phyloP scores from a whole-genome alignment of 2,329 filamentous ascomycete genomes.

The Corynespora cassiicola region DNA sequence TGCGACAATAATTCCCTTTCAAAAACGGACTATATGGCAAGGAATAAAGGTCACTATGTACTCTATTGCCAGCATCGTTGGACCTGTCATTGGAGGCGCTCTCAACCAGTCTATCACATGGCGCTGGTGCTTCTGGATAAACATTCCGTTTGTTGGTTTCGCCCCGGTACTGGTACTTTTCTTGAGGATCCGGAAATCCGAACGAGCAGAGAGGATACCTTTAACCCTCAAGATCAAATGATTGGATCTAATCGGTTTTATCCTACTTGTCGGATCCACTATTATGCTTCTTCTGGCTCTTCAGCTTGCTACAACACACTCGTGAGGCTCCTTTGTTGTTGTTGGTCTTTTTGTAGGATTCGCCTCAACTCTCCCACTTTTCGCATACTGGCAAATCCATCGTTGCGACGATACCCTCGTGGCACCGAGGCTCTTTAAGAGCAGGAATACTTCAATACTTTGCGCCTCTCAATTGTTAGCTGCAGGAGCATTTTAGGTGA shows the following conservation, averaged over 20 bases:
- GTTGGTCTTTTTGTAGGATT: constrained; percentile 22
- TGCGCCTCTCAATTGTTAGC: constrained; percentile 31
- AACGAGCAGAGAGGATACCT: background rate
- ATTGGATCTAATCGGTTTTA: constrained; percentile 47
- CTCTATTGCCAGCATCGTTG: constrained; percentile 16
- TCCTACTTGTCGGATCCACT: constrained; percentile 41
- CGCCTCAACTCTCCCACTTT: constrained; percentile 10
- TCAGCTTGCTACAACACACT: constrained; percentile 19
- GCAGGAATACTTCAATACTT: constrained; percentile 39
- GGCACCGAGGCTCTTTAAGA: constrained; percentile 21
- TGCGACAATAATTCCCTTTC: constrained; percentile 11
- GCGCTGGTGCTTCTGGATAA: constrained; percentile 48
- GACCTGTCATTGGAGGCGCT: constrained; percentile 47
- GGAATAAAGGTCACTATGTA: constrained; percentile 4
- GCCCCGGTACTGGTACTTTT: constrained; percentile 33
- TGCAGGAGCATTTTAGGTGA: constrained; percentile 12
- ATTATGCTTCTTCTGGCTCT: constrained; percentile 27
- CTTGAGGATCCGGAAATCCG: constrained; percentile 30
- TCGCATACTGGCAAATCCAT: constrained; percentile 17
- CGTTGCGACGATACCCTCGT: constrained; percentile 13
- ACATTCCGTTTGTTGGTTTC: constrained; percentile 24
- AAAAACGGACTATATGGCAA: constrained; percentile 6
- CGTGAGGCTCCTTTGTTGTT: constrained; percentile 18
- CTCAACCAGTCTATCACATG: constrained; percentile 43
- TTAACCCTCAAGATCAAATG: constrained; percentile 31